Conservation (phyloP, 177 flowering plant species). For the Telopea speciosissima region DNA sequence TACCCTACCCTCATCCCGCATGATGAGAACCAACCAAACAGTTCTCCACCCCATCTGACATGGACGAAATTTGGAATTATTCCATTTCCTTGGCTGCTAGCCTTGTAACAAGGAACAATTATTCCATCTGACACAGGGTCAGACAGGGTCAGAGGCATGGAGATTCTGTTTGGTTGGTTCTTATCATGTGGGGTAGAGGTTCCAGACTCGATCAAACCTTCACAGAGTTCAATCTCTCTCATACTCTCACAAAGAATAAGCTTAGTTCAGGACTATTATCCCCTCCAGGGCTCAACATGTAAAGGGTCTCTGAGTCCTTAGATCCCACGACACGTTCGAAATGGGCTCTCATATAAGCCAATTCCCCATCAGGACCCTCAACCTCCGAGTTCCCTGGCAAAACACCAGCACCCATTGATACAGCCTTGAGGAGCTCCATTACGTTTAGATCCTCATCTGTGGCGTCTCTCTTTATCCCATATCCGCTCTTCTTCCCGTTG, state of each 20-base stretch:
- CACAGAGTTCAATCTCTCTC: no score
- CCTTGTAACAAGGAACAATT: no score
- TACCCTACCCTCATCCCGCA: no score
- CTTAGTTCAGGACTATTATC: slow-evolving; percentile 71
- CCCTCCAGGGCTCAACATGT: slow-evolving; percentile 80
- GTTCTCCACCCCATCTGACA: no score
- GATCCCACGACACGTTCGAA: slow-evolving; percentile 78
- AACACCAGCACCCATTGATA: slow-evolving; percentile 89
- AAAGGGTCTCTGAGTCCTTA: slow-evolving; percentile 66
- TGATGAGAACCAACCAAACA: no score
- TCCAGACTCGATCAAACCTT: no score
- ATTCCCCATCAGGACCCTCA: slow-evolving; percentile 55
- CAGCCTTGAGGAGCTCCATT: slow-evolving; percentile 62
- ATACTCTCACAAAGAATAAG: slow-evolving; percentile 70
- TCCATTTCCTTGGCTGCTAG: no score
- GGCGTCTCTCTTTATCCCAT: slow-evolving; percentile 57
- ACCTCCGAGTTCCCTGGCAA: slow-evolving; percentile 42
- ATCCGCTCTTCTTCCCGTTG: slow-evolving; percentile 70
- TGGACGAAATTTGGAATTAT: no score
- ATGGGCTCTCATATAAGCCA: slow-evolving; percentile 66
- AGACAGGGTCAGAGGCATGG: no score
- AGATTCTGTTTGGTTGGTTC: no score
- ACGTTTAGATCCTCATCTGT: slow-evolving; percentile 54
- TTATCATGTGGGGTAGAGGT: no score
- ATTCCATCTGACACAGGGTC: no score